Conservation (phyloP, 2,329 filamentous ascomycete genomes). For the Hansfordia pulvinata region DNA sequence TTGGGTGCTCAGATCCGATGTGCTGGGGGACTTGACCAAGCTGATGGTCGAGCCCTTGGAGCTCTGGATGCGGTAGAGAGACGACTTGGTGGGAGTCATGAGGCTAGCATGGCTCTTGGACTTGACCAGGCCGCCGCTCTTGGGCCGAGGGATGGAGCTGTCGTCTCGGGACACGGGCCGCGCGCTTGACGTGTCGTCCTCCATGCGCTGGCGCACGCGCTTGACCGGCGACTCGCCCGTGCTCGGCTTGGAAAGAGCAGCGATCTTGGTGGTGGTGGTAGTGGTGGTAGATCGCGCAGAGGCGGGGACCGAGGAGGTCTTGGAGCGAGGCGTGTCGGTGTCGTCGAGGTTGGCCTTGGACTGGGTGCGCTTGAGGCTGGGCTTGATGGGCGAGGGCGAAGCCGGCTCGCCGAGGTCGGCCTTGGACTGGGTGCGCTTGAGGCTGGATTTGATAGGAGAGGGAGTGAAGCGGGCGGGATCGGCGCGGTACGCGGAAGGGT, state of each 20-base stretch:
- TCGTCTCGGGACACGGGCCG: slow-evolving; percentile 43
- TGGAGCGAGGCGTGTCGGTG: slow-evolving; percentile 29
- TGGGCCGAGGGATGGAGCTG: slow-evolving; percentile 34
- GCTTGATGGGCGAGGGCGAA: slow-evolving; percentile 32
- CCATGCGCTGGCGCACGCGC: slow-evolving; percentile 51
- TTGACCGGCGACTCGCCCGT: slow-evolving; percentile 40
- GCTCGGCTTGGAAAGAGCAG: slow-evolving; percentile 7
- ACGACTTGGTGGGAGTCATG: slow-evolving; percentile 69
- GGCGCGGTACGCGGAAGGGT: slow-evolving; percentile 65
- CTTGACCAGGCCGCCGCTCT: slow-evolving; percentile 25
- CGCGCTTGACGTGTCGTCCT: slow-evolving; percentile 55
- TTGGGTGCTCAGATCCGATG: slow-evolving; percentile 22
- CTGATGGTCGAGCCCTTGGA: slow-evolving; percentile 37
- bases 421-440: slow-evolving; percentile 32
- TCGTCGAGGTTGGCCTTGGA: slow-evolving; percentile 55
- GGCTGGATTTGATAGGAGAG: slow-evolving; percentile 28
- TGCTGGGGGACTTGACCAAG: slow-evolving; percentile 41
- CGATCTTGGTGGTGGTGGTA: slow-evolving; percentile 14
- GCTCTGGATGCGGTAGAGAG: slow-evolving; percentile 46
- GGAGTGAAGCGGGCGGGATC: slow-evolving; percentile 40
- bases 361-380: slow-evolving; percentile 19
- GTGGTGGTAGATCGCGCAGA: slow-evolving; percentile 15
- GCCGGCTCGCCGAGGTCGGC: slow-evolving; percentile 51
- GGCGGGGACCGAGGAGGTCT: slow-evolving; percentile 17
- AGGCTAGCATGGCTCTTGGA: slow-evolving; percentile 29